Conservation (phyloP, 2,329 filamentous ascomycete genomes). For the Talaromyces verruculosus region DNA sequence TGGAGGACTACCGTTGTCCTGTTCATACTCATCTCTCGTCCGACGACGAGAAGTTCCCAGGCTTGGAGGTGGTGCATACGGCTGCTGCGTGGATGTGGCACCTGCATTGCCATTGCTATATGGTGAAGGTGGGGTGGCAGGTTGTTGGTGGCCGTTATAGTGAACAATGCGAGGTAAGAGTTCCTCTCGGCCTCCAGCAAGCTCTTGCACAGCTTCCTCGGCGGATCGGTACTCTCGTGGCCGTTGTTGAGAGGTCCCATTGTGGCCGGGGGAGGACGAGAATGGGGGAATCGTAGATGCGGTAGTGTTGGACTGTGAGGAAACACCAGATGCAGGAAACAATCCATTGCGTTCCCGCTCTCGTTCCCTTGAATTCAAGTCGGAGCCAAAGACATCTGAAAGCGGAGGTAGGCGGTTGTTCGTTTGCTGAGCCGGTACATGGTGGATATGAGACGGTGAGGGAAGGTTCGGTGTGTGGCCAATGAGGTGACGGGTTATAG, state of each 20-base stretch:
- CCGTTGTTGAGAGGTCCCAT: constrained; percentile 53
- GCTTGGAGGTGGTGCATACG: constrained; percentile 42
- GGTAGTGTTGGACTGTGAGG: constrained; percentile 61
- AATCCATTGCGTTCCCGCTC: constrained; percentile 39
- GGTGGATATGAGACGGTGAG: constrained; percentile 85
- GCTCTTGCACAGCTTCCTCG: constrained; percentile 87
- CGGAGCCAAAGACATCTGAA: constrained; percentile 83
- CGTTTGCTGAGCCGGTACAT: constrained; percentile 82
- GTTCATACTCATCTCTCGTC: constrained; percentile 84
- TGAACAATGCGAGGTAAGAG: constrained; percentile 90
- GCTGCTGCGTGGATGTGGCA: constrained; percentile 61
- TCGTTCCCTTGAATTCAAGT: constrained; percentile 56
- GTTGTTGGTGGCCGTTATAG: constrained; percentile 86
- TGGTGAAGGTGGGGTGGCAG: constrained; percentile 60
- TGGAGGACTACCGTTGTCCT: constrained; percentile 80
- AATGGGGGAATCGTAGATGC: constrained; percentile 67
- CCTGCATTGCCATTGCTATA: constrained; percentile 33
- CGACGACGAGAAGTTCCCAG: constrained; percentile 61
- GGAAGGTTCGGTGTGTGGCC: constrained; percentile 81
- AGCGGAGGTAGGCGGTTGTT: constrained; percentile 91
- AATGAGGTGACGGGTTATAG: constrained; percentile 71
- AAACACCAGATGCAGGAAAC: constrained; percentile 61
- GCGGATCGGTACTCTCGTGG: constrained; percentile 89
- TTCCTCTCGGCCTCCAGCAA: constrained; percentile 89
- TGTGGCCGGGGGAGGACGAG: constrained; percentile 66